Evolutionary conservation across 2,329 filamentous ascomycete genomes (phyloP), one percentile per base, ranked within the genome.

Genomic region (Amylocarpus encephaloides): DNA sequence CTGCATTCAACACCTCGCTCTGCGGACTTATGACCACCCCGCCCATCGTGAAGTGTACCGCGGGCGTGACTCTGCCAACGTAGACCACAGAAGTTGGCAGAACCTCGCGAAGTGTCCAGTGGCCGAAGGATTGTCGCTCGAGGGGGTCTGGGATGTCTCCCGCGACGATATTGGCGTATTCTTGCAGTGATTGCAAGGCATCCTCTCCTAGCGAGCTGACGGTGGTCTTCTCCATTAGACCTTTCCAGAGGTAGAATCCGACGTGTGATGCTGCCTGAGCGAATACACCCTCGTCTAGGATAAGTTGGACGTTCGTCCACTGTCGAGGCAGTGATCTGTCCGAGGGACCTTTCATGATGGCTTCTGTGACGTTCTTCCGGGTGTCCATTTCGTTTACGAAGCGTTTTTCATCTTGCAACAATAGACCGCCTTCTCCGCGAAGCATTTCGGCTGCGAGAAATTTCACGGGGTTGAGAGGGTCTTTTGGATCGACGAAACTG

Each of bases 11-110:
- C 0, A 84, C 73, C 54, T 76, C 73, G 1, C 73, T 71, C 40
- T 72, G 67, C 6, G 74, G 67, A 56, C 80, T 76, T 55, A 84
- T 79, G 2, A 75, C 68, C 0, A 76, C 80, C 0, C 81, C 81
- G 4, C 81, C 81, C 81, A 85, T 85, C 1, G 81, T 84, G 58
- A 84, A 85, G 59, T 85, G 81, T 2, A 79, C 72, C 0, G 84
- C 78, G 0, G 81, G 81, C 4, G 82, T 85, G 1, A 85, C 78
- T 1, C 64, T 71, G 0, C 80, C 82, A 0, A 83, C 64, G 52
- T 78, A 82, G 0, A 84, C 68, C 26, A 78, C 71, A 3, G 76
- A 71, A 0, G 82, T 75, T 0, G 70, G 64, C 33, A 69, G 71
- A 4, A 70, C 68, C 12, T 77, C 71, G 0, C 64, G 67, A 78